Conservation (phyloP, 169 alveolate species). For the Plasmodium vinckei region DNA sequence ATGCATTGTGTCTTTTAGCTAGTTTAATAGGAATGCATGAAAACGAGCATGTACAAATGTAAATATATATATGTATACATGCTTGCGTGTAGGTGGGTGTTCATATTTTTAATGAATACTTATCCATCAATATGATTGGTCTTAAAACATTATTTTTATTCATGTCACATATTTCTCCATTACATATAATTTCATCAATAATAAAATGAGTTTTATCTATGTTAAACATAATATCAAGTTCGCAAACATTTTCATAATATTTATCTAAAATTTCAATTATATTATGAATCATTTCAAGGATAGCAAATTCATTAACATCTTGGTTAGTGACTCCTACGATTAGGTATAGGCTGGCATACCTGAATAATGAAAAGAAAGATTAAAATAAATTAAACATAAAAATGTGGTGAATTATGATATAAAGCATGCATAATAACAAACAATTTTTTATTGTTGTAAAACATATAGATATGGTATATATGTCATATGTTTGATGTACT, state of each 20-base stretch:
- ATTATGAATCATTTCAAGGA: conserved; percentile 97
- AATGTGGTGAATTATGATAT: no score
- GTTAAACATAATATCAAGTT: conserved; percentile 96
- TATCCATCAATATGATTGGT: conserved; percentile 72
- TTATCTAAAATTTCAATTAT: conserved; percentile 97
- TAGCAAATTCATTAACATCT: conserved; percentile 95
- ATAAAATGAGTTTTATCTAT: conserved; percentile 98
- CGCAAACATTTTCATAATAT: conserved; percentile 96
- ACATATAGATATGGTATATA: no score
- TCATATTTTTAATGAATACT: conserved; percentile 45
- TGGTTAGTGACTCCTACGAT: conserved; percentile 91
- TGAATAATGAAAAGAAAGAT: conserved; percentile 48
- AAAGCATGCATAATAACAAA: no score
- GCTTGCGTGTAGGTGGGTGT: neutral
- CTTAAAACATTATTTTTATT: conserved; percentile 91
- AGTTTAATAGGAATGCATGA: neutral
- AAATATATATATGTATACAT: neutral
- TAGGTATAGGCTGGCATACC: conserved; percentile 98
- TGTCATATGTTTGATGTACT: neutral
- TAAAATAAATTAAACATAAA: neutral
- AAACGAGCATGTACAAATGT: neutral
- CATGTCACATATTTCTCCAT: conserved; percentile 95
- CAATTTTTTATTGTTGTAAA: no score
- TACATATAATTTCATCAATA: conserved; percentile 97
- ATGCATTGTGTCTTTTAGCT: no score